These are phyloP conservation scores for Fusarium coffeatum DNA, from an alignment of 2,329 filamentous ascomycete genomes.

Conservation along the genomic window DNA sequence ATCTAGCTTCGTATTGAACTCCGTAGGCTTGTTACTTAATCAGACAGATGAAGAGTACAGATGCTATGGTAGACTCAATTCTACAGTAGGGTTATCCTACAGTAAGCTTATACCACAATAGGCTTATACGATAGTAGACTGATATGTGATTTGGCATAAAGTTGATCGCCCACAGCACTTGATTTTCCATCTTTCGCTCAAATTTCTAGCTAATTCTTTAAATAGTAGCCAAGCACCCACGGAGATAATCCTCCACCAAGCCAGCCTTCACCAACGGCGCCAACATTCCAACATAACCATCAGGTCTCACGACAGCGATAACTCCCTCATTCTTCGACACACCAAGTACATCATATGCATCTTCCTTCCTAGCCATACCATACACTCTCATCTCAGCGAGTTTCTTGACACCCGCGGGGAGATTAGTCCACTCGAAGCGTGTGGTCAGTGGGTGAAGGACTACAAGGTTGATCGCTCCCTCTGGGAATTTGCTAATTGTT, in stretches of 20 bases:
- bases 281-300: slow-evolving; percentile 19
- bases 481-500: background rate
- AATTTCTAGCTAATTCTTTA: background rate
- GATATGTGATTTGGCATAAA: background rate
- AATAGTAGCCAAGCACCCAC: background rate
- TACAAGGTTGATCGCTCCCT: background rate
- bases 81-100: too few relatives aligned
- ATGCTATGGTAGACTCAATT: too few relatives aligned
- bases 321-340: slow-evolving; percentile 9
- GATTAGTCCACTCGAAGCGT: slow-evolving; percentile 16
- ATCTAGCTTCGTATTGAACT: background rate
- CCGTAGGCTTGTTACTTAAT: too few relatives aligned
- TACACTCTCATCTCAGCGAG: slow-evolving; percentile 6
- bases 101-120: too few relatives aligned
- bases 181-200: background rate
- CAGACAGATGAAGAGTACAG: background rate
- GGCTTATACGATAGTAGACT: background rate
- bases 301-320: slow-evolving; percentile 11
- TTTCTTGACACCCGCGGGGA: background rate
- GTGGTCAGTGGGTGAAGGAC: background rate
- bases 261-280: background rate
- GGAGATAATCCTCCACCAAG: background rate
- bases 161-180: background rate
- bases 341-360: background rate
- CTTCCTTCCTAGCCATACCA: slow-evolving; percentile 10